These are phyloP conservation scores for Eremomyces bilateralis DNA, from an alignment of 495 filamentous ascomycete genomes.

Conservation along the genomic window DNA sequence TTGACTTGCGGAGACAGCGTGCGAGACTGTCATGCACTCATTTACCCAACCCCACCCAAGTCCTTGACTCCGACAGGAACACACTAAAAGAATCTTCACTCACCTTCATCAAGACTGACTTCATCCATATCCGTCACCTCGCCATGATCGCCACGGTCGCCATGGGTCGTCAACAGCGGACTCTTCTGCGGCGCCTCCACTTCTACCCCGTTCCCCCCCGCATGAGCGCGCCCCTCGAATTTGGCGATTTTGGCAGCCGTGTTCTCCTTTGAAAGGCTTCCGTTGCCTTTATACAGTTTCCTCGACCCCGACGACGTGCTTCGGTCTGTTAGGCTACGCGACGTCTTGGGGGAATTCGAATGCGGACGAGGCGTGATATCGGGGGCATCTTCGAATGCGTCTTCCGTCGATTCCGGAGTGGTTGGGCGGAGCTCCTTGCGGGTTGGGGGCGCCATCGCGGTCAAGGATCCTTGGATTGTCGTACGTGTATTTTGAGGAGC, in stretches of 20 bases:
- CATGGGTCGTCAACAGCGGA: neutral
- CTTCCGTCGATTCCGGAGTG: no score
- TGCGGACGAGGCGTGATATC: neutral
- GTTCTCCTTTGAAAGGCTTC: neutral
- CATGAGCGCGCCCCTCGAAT: neutral
- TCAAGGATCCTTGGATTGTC: no score
- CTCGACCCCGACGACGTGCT: neutral
- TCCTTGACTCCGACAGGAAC: no score
- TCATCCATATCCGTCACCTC: slow-evolving; percentile 10
- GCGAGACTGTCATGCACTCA: neutral
- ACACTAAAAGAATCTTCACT: neutral
- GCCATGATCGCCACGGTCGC: neutral
- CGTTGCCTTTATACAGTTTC: neutral
- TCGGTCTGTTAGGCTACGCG: neutral
- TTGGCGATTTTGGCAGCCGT: neutral
- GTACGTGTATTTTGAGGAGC: no score
- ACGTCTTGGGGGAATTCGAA: neutral
- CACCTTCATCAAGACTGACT: slow-evolving; percentile 13
- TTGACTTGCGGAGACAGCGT: slow-evolving; percentile 1
- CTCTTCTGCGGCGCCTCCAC: neutral
- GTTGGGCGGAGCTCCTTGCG: no score
- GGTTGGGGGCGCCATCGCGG: no score
- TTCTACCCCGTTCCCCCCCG: neutral
- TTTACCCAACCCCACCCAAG: neutral
- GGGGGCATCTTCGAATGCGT: neutral